A percentile compares a stretch with the other conserved stretches of the same genome.
These are phyloP conservation scores for Selaginella tamariscina DNA, from an alignment of 75 land plant genomes.

Conservation along the genomic window DNA sequence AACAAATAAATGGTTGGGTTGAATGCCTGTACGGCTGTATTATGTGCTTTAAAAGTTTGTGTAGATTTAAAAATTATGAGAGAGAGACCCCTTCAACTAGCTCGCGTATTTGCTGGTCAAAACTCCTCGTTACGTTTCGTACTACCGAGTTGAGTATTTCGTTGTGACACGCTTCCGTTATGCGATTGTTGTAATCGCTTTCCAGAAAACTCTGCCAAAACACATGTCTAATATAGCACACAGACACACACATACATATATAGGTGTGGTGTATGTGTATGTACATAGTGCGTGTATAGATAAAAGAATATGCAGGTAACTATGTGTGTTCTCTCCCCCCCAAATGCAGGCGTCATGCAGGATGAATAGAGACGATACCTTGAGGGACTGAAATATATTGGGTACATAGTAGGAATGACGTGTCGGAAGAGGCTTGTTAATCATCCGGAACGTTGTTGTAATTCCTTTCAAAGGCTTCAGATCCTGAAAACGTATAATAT, in stretches of 20 bases:
- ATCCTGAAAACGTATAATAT: constrained; percentile 33
- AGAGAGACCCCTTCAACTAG: constrained; percentile 73
- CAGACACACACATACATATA: background rate
- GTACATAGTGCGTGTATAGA: background rate
- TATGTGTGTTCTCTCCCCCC: too few species aligned
- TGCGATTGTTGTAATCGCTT: constrained; percentile 38
- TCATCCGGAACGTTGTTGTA: constrained; percentile 84
- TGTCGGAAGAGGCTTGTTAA: constrained; percentile 76
- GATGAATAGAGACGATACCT: constrained; percentile 32
- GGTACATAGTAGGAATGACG: constrained; percentile 83
- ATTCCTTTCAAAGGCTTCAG: constrained; percentile 79
- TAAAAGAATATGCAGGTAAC: background rate
- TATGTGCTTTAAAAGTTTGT: too few species aligned
- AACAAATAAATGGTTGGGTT: background rate
- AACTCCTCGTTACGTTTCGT: constrained; percentile 47
- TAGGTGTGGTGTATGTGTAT: constrained; percentile 7
- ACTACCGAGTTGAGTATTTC: constrained; percentile 41
- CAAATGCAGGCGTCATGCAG: too few species aligned
- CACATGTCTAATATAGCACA: background rate
- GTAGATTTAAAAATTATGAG: too few species aligned
- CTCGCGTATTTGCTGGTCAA: constrained; percentile 57
- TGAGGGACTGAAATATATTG: constrained; percentile 55
- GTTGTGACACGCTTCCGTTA: constrained; percentile 35
- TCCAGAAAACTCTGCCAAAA: constrained; percentile 43
- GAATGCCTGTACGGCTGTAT: too few species aligned